These are phyloP conservation scores for Quercus parvula DNA, from an alignment of 306 rosid genomes.

Conservation along the genomic window DNA sequence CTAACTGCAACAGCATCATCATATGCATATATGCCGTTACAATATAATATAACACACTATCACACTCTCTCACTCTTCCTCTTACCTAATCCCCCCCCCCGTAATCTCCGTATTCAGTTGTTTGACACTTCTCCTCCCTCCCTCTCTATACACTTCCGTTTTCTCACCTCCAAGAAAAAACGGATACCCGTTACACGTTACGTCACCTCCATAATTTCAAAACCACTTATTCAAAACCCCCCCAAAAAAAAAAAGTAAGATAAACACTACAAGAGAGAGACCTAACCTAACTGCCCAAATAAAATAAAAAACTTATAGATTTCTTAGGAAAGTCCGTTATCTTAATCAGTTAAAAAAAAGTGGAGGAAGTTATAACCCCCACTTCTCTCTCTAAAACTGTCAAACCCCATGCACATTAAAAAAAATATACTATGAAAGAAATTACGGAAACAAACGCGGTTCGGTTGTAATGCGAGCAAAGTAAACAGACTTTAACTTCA, in stretches of 20 bases:
- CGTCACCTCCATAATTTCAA: neutral
- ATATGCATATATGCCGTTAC: too few relatives aligned
- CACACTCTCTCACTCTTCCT: too few relatives aligned
- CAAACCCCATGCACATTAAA: neutral
- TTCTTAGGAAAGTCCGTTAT: slow-evolving; percentile 39
- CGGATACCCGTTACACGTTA: slow-evolving; percentile 17
- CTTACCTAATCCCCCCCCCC: too few relatives aligned
- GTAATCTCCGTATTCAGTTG: too few relatives aligned
- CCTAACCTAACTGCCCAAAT: neutral
- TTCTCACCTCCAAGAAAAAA: neutral
- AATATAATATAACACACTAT: too few relatives aligned
- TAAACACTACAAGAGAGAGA: neutral
- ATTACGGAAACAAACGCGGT: slow-evolving; percentile 34
- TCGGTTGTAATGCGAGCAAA: slow-evolving; percentile 22
- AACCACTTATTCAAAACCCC: neutral
- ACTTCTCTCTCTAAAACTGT: neutral
- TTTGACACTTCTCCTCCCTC: neutral
- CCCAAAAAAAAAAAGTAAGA: neutral
- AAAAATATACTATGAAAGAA: neutral
- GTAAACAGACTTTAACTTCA: too few relatives aligned
- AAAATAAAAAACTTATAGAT: neutral
- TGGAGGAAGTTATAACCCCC: slow-evolving; percentile 44
- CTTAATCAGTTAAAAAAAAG: slow-evolving; percentile 29
- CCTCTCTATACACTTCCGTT: neutral
- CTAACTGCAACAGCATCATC: too few relatives aligned